phyloP scores from a whole-genome alignment of 2,329 filamentous ascomycete species.

The Xylariaceae sp. region DNA sequence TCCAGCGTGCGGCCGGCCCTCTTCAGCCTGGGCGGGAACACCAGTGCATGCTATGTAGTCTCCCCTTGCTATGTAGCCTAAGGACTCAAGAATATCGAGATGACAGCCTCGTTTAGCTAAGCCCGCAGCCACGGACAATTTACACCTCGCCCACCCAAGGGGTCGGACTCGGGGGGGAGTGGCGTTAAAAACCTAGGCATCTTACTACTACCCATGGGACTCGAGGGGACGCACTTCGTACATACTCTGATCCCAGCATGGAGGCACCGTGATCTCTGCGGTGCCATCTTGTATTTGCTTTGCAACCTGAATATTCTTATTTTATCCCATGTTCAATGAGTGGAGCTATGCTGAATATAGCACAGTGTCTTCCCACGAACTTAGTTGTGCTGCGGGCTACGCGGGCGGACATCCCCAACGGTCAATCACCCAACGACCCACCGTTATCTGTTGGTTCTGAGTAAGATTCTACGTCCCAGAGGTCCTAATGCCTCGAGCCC shows the following conservation, averaged over 20 bases:
- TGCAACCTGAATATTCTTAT: neutral
- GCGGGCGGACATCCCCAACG: constrained; percentile 31
- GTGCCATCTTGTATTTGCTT: neutral
- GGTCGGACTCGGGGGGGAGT: constrained; percentile 13
- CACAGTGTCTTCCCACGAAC: constrained; percentile 14
- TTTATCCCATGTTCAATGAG: neutral
- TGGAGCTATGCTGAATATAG: constrained; percentile 9
- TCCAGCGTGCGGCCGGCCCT: neutral
- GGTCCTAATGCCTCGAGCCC: neutral
- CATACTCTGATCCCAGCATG: constrained; percentile 6
- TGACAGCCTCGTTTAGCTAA: no score
- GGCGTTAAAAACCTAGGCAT: constrained; percentile 4
- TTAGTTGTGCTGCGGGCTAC: constrained; percentile 21
- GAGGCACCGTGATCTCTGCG: constrained; percentile 17
- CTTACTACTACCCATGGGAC: neutral
- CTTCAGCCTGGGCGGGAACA: neutral
- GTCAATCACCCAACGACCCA: constrained; percentile 23
- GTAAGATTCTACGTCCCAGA: neutral
- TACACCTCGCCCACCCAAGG: constrained; percentile 9
- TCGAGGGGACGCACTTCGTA: neutral
- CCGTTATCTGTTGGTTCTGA: constrained; percentile 9
- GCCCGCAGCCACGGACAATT: constrained; percentile 3
- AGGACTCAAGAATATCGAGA: no score
- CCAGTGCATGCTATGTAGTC: no score
- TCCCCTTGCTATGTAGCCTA: no score